phyloP scores from a whole-genome alignment of 2,329 filamentous ascomycete species.

The Venturiaceae sp. region DNA sequence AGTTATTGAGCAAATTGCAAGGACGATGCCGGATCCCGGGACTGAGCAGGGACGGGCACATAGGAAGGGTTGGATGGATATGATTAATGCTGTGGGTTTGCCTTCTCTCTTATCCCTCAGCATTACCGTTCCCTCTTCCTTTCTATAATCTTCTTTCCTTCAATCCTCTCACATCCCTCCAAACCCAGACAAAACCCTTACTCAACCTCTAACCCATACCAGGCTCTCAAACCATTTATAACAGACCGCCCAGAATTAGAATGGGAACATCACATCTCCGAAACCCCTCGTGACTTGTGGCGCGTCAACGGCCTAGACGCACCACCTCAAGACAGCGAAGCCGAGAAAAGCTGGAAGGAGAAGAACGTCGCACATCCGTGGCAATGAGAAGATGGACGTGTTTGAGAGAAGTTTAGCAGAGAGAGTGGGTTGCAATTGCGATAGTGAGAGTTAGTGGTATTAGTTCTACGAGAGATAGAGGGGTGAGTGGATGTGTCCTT shows the following conservation, averaged over 20 bases:
- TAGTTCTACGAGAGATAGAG: background rate
- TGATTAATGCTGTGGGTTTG: conserved; percentile 1
- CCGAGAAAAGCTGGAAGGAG: background rate
- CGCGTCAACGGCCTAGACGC: background rate
- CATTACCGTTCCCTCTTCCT: too few species aligned
- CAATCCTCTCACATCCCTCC: too few species aligned
- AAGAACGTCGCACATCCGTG: too few species aligned
- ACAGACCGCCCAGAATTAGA: background rate
- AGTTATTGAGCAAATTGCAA: conserved; percentile 13
- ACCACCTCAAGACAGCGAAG: background rate
- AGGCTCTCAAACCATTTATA: background rate
- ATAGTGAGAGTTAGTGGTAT: background rate
- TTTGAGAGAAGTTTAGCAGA: background rate
- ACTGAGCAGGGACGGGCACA: background rate
- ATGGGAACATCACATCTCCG: background rate
- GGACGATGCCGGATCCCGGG: background rate
- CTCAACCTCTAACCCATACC: background rate
- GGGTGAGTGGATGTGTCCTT: background rate
- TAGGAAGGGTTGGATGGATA: background rate
- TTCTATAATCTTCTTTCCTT: too few species aligned
- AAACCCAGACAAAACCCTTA: background rate
- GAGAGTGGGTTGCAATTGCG: background rate
- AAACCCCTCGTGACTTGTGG: background rate
- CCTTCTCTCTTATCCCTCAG: too few species aligned
- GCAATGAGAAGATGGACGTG: background rate